Evolutionary conservation across 2,329 filamentous ascomycete genomes (phyloP).

Genomic region (Salinomyces thailandicus): DNA sequence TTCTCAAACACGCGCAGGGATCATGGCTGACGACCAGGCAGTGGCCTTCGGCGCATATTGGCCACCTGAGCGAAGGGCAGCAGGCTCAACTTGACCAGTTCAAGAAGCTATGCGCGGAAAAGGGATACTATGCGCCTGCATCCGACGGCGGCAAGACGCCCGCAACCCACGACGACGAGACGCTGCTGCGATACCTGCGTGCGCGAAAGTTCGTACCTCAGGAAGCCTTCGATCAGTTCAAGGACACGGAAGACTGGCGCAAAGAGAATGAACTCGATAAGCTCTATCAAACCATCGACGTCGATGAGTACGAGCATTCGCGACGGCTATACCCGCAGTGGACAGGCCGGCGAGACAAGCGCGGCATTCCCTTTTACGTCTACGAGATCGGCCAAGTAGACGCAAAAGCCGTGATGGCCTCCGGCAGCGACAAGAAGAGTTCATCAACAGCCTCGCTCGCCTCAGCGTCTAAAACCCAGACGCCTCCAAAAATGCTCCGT

Average conservation of each 20-base stretch:
- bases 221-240: slow-evolving; percentile 75
- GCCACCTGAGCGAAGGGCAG: slow-evolving; percentile 62
- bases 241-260: slow-evolving; percentile 81
- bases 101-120: slow-evolving; percentile 56
- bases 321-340: slow-evolving; percentile 83
- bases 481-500: slow-evolving; percentile 64
- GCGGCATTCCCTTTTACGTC: slow-evolving; percentile 85
- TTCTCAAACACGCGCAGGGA: neutral
- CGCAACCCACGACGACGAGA: slow-evolving; percentile 62
- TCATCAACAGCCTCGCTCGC: slow-evolving; percentile 3
- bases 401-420: slow-evolving; percentile 66
- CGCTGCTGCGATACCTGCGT: slow-evolving; percentile 71
- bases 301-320: slow-evolving; percentile 73
- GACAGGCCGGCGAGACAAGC: slow-evolving; percentile 80
- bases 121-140: slow-evolving; percentile 50
- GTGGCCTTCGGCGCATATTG: slow-evolving; percentile 70
- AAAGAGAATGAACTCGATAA: slow-evolving; percentile 65
- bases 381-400: slow-evolving; percentile 79
- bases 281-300: slow-evolving; percentile 77
- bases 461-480: slow-evolving; percentile 47
- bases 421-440: slow-evolving; percentile 51
- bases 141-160: slow-evolving; percentile 27
- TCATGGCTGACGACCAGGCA: slow-evolving; percentile 12
- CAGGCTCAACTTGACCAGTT: slow-evolving; percentile 58
- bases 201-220: slow-evolving; percentile 69